Evolutionary conservation across 2,329 filamentous ascomycete genomes (phyloP).

Genomic region (Colletotrichum sp.): DNA sequence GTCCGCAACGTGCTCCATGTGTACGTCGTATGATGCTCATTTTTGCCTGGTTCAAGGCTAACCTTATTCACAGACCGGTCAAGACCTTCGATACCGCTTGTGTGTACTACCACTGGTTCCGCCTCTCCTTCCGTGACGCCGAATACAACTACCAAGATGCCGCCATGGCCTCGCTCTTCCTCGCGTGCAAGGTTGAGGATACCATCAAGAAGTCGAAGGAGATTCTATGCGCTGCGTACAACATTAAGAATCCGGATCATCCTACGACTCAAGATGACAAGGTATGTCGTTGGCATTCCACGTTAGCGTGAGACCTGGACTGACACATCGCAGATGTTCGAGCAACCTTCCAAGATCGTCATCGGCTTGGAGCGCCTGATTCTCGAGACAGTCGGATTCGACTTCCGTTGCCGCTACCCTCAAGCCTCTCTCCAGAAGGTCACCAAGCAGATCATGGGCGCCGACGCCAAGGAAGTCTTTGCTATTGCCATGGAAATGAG

Average conservation of each 20-base stretch:
- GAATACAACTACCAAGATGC: constrained; percentile 90
- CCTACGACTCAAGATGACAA: constrained; percentile 82
- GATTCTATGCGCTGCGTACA: constrained; percentile 89
- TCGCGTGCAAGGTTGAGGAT: constrained; percentile 97
- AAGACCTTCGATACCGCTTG: constrained; percentile 92
- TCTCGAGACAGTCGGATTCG: constrained; percentile 90
- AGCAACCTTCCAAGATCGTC: constrained; percentile 77
- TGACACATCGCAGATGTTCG: constrained; percentile 68
- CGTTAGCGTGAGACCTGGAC: neutral
- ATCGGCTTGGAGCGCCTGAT: constrained; percentile 92
- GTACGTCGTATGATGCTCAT: constrained; percentile 57
- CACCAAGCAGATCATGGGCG: constrained; percentile 59
- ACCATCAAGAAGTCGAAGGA: constrained; percentile 96
- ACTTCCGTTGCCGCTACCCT: constrained; percentile 88
- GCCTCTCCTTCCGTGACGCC: constrained; percentile 80
- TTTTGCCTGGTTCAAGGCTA: constrained; percentile 1
- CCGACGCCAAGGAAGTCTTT: constrained; percentile 60
- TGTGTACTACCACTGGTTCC: constrained; percentile 93
- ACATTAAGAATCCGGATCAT: constrained; percentile 74
- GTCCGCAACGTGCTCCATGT: constrained; percentile 80
- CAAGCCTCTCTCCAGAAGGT: constrained; percentile 87
- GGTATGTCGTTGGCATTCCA: constrained; percentile 48
- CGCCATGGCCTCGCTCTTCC: constrained; percentile 85
- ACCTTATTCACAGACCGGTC: constrained; percentile 67
- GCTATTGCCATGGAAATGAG: constrained; percentile 80